Evolutionary conservation across 129 eudicot genomes (phyloP).

Genomic region (Scalesia atractyloides): DNA sequence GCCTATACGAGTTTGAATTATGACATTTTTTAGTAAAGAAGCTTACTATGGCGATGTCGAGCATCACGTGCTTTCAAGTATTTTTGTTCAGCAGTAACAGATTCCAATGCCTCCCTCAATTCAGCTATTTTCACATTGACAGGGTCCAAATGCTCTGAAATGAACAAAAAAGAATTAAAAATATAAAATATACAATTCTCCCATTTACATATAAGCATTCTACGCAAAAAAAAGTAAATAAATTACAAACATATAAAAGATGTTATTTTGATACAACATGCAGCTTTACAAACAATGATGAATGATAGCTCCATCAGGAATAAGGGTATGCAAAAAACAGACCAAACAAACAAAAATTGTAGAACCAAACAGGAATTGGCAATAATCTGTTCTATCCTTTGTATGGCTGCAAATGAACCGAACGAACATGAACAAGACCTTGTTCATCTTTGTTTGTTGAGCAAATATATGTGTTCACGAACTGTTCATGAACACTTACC

Average conservation of each 20-base stretch:
- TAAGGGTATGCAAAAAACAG: not conserved
- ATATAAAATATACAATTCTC: slow-evolving; percentile 1
- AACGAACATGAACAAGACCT: no score
- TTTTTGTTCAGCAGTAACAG: slow-evolving; percentile 91
- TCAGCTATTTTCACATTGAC: slow-evolving; percentile 95
- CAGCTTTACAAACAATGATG: not conserved
- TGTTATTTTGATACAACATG: not conserved
- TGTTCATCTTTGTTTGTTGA: no score
- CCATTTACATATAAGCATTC: not conserved
- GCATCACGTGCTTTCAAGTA: slow-evolving; percentile 91
- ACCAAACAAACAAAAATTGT: not conserved
- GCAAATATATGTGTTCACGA: no score
- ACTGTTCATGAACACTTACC: no score
- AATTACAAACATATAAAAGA: not conserved
- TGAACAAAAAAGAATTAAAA: not conserved
- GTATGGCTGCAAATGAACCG: no score
- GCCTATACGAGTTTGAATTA: not conserved
- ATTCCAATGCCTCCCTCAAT: slow-evolving; percentile 90
- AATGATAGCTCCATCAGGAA: slow-evolving; percentile 15
- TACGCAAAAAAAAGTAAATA: not conserved
- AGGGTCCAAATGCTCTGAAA: slow-evolving; percentile 96
- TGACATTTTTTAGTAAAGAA: not conserved
- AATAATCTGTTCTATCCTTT: not conserved
- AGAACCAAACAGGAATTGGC: not conserved
- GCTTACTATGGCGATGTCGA: slow-evolving; percentile 96